Conservation (phyloP, 352 stramenopile species). For the Pythium aristosporum region DNA sequence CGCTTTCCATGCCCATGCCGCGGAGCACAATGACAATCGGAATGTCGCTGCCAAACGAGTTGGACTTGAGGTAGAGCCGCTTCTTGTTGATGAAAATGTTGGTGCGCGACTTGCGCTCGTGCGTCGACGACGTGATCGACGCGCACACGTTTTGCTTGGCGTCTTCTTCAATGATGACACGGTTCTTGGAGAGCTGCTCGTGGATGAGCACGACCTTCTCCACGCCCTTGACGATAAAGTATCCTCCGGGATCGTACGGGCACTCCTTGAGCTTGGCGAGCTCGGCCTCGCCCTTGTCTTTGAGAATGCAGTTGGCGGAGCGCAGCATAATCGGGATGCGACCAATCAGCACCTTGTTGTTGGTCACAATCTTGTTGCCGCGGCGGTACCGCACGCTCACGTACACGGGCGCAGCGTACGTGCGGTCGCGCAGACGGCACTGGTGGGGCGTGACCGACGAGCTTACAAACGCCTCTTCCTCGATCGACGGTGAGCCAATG, state of each 20-base stretch:
- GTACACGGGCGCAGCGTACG: constrained; percentile 98
- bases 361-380: constrained; percentile 98
- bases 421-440: constrained; percentile 98
- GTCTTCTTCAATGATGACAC: constrained; percentile 99
- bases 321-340: constrained; percentile 99
- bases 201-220: constrained; percentile 99
- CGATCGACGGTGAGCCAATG: constrained; percentile 94
- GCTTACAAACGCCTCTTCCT: constrained; percentile 96
- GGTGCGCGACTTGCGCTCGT: constrained; percentile 96
- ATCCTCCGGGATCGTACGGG: constrained; percentile 98
- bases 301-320: constrained; percentile 95
- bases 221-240: constrained; percentile 99
- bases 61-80: constrained; percentile 98
- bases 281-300: constrained; percentile 92
- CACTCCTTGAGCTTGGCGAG: constrained; percentile 98
- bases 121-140: constrained; percentile 98
- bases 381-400: constrained; percentile 98
- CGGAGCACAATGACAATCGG: constrained; percentile 97
- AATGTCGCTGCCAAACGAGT: constrained; percentile 97
- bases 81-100: constrained; percentile 98
- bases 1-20: constrained; percentile 97
- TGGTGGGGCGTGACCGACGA: constrained; percentile 95
- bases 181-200: constrained; percentile 99
- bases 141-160: constrained; percentile 89
- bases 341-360: constrained; percentile 96